Percentiles rank a stretch among this genome's conserved stretches.
phyloP scores from a whole-genome alignment of 257 asterid genomes.

The Mitragyna speciosa region DNA sequence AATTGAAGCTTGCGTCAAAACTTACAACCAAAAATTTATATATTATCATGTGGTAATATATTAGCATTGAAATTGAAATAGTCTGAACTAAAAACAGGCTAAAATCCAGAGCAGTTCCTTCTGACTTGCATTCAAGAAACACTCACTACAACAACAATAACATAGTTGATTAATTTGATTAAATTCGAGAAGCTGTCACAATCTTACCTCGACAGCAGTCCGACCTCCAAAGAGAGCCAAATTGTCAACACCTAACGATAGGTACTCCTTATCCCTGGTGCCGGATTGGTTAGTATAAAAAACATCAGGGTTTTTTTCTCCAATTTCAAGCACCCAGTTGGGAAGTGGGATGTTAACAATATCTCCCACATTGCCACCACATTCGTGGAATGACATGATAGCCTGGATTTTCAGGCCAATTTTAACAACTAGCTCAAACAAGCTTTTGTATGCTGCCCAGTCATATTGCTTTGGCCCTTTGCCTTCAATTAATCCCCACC shows the following conservation, averaged over 20 bases:
- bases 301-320: constrained; percentile 50
- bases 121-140: too few species aligned
- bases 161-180: too few species aligned
- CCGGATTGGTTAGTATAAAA: constrained; percentile 67
- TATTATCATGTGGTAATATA: too few species aligned
- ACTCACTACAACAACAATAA: neutral
- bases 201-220: constrained; percentile 63
- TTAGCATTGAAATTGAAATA: too few species aligned
- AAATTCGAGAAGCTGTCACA: too few species aligned
- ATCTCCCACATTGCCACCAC: constrained; percentile 87
- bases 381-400: constrained; percentile 89
- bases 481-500: constrained; percentile 81
- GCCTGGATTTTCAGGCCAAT: constrained; percentile 65
- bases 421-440: constrained; percentile 50
- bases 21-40: too few species aligned
- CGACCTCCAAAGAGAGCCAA: constrained; percentile 60
- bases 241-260: constrained; percentile 72
- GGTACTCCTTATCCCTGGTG: constrained; percentile 49
- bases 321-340: constrained; percentile 55
- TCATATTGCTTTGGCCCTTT: constrained; percentile 58
- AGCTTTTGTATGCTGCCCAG: constrained; percentile 65
- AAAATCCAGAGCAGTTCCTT: too few species aligned
- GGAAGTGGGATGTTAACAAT: constrained; percentile 63
- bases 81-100: too few species aligned
- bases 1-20: too few species aligned